Evolutionary conservation across 2,329 filamentous ascomycete species (phyloP).

Genomic region (Lithohypha guttulata): DNA sequence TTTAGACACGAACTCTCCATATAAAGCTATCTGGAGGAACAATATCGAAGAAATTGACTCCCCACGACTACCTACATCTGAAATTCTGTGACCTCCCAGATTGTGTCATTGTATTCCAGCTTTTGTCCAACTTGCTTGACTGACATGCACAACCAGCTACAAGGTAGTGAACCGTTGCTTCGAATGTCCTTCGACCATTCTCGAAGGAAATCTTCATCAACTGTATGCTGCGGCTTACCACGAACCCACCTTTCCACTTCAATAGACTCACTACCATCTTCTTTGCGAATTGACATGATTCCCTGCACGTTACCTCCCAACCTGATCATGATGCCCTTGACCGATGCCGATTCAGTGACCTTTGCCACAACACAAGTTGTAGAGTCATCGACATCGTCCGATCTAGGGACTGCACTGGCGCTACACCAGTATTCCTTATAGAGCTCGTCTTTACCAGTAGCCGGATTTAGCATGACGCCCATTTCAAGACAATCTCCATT

Average conservation of each 20-base stretch:
- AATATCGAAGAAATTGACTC: neutral
- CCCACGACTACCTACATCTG: too few relatives aligned
- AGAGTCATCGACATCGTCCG: neutral
- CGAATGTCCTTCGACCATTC: slow-evolving; percentile 5
- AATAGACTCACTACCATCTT: neutral
- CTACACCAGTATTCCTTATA: slow-evolving; percentile 21
- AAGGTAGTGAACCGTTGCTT: slow-evolving; percentile 6
- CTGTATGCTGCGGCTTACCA: neutral
- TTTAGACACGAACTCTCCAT: too few relatives aligned
- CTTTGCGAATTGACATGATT: neutral
- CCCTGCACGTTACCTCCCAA: slow-evolving; percentile 5
- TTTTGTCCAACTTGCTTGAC: neutral
- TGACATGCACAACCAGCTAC: slow-evolving; percentile 1
- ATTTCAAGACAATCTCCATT: slow-evolving; percentile 21
- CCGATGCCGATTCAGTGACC: neutral
- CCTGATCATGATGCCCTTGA: slow-evolving; percentile 3
- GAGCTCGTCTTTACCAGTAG: slow-evolving; percentile 13
- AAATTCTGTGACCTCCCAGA: slow-evolving; percentile 4
- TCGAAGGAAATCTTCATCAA: neutral
- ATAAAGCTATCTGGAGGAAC: neutral
- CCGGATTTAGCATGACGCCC: slow-evolving; percentile 19
- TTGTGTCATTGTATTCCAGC: neutral
- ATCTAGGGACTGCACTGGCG: neutral
- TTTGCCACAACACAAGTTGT: slow-evolving; percentile 3
- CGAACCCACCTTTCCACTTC: slow-evolving; percentile 7